These are phyloP conservation scores for Fusarium staphyleae DNA, from an alignment of 2,329 filamentous ascomycete genomes.

Conservation along the genomic window DNA sequence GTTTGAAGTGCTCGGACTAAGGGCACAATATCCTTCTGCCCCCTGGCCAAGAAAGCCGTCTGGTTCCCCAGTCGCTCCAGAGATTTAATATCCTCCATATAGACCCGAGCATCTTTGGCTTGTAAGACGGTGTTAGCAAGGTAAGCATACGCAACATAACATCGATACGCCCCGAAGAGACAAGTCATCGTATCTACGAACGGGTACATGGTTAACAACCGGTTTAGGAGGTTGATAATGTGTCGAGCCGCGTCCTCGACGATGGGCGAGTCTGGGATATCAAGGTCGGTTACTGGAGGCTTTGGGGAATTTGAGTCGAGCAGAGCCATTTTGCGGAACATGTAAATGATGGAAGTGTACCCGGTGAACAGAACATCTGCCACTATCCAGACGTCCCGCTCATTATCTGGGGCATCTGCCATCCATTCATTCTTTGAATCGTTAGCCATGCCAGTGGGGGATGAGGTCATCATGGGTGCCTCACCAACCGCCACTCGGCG, in stretches of 20 bases:
- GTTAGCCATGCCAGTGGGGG: neutral
- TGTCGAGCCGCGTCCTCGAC: conserved; percentile 39
- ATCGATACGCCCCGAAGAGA: conserved; percentile 40
- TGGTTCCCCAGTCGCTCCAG: conserved; percentile 29
- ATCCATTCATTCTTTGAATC: conserved; percentile 36
- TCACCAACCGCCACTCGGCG: conserved; percentile 42
- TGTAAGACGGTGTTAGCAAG: conserved; percentile 37
- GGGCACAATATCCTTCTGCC: conserved; percentile 39
- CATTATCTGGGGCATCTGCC: conserved; percentile 21
- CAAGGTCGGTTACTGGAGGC: conserved; percentile 38
- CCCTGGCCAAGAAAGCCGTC: conserved; percentile 27
- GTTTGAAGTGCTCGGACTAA: conserved; percentile 39
- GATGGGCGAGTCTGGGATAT: conserved; percentile 42
- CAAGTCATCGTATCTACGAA: conserved; percentile 37
- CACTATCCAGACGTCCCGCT: conserved; percentile 40
- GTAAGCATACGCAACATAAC: conserved; percentile 41
- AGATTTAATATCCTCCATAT: conserved; percentile 31
- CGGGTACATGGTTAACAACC: conserved; percentile 32
- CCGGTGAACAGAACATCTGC: conserved; percentile 42
- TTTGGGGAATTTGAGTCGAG: conserved; percentile 40
- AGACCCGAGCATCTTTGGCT: conserved; percentile 18
- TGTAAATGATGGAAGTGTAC: conserved; percentile 45
- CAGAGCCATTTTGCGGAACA: conserved; percentile 44
- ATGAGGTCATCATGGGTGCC: accelerated
- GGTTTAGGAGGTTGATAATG: conserved; percentile 31